A percentile compares a stretch with the other conserved stretches of the same genome.
Evolutionary conservation across 2,329 filamentous ascomycete genomes (phyloP).

Genomic region (Aspergillus sp.): DNA sequence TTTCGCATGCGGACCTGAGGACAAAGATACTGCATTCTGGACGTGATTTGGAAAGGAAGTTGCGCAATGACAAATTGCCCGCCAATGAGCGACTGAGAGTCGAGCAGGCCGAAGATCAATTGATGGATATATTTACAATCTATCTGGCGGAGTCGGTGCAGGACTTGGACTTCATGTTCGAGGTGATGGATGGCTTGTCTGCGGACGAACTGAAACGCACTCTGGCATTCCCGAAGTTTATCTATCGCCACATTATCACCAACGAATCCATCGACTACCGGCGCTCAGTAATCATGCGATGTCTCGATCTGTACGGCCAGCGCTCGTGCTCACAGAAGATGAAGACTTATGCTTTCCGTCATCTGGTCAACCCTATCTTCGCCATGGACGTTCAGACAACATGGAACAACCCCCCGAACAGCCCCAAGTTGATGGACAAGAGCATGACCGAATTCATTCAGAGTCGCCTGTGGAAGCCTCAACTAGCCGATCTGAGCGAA

Average conservation of each 20-base stretch:
- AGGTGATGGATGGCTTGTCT: constrained; percentile 79
- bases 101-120: constrained; percentile 83
- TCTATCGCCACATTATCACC: constrained; percentile 81
- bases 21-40: constrained; percentile 62
- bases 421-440: constrained; percentile 77
- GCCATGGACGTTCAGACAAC: constrained; percentile 92
- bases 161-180: constrained; percentile 81
- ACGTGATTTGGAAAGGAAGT: constrained; percentile 73
- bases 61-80: constrained; percentile 69
- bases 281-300: constrained; percentile 76
- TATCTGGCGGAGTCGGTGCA: constrained; percentile 72
- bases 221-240: constrained; percentile 73
- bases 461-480: constrained; percentile 89
- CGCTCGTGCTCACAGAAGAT: constrained; percentile 79
- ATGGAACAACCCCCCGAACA: constrained; percentile 61
- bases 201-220: constrained; percentile 77
- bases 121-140: constrained; percentile 80
- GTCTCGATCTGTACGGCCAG: constrained; percentile 81
- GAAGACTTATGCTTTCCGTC: constrained; percentile 88
- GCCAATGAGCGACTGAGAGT: constrained; percentile 75
- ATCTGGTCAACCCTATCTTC: constrained; percentile 92
- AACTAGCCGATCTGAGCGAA: constrained; percentile 76
- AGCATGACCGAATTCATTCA: constrained; percentile 86
- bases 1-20: constrained; percentile 58
- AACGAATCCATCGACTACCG: constrained; percentile 84